Evolutionary conservation across 1,139 yeast species (phyloP).

Genomic region (Pichia sp.): DNA sequence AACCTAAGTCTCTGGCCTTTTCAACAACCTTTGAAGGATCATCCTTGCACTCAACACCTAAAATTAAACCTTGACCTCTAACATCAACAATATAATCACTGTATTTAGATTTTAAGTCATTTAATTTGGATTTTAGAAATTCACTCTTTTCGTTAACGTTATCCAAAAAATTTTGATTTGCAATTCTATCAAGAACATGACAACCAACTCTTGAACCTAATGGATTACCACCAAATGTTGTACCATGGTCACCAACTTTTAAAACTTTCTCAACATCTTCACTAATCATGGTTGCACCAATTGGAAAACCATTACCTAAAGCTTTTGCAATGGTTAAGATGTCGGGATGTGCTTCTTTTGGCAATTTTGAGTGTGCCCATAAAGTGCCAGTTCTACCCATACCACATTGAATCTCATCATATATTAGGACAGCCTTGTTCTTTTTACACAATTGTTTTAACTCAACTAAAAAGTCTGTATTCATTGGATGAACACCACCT

Average conservation of each 20-base stretch:
- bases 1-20: conserved; percentile 70
- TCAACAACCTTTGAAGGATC: conserved; percentile 62
- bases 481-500: conserved; percentile 80
- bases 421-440: conserved; percentile 70
- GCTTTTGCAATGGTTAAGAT: conserved; percentile 93
- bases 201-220: conserved; percentile 77
- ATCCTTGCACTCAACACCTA: conserved; percentile 71
- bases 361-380: conserved; percentile 84
- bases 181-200: conserved; percentile 63
- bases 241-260: conserved; percentile 93
- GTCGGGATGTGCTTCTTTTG: conserved; percentile 83
- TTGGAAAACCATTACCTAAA: conserved; percentile 95
- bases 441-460: conserved; percentile 63
- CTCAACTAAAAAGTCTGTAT: conserved; percentile 54
- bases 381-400: conserved; percentile 85
- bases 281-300: conserved; percentile 86
- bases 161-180: conserved; percentile 52
- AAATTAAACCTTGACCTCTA: conserved; percentile 82
- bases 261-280: conserved; percentile 68
- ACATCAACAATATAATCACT: conserved; percentile 57
- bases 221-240: conserved; percentile 97
- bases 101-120: conserved; percentile 44
- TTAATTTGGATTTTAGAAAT: conserved; percentile 45
- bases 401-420: conserved; percentile 96
- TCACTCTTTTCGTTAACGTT: conserved; percentile 55